Percentiles rank a stretch among this genome's conserved stretches.
Evolutionary conservation across 129 eudicot species (phyloP).

Genomic region (Sambucus nigra): DNA sequence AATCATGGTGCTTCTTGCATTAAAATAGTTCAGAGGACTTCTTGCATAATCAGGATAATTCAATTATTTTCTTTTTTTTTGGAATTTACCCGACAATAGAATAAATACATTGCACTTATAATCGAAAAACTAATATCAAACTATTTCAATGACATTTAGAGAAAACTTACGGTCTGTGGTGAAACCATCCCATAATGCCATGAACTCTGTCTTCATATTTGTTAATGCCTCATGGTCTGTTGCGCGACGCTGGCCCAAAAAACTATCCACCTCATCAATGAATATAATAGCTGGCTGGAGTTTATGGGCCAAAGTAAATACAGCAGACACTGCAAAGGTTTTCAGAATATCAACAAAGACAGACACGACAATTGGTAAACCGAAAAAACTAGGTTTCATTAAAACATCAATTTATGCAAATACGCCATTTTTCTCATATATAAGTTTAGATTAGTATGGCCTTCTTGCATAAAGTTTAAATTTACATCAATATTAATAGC

Average conservation of each 20-base stretch:
- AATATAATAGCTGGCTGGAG: slow-evolving; percentile 94
- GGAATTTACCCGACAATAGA: too few species aligned
- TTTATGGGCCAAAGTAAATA: slow-evolving; percentile 79
- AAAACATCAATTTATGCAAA: not conserved
- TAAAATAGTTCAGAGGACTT: too few species aligned
- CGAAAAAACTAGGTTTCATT: not conserved
- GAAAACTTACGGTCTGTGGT: slow-evolving; percentile 75
- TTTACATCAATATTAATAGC: too few species aligned
- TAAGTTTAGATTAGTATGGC: too few species aligned
- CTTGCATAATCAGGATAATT: too few species aligned
- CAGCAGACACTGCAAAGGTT: slow-evolving; percentile 72
- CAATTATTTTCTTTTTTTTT: too few species aligned
- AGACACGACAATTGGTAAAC: not conserved
- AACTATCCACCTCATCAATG: slow-evolving; percentile 93
- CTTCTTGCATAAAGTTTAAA: too few species aligned
- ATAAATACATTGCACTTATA: too few species aligned
- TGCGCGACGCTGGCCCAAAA: slow-evolving; percentile 77
- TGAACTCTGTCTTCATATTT: slow-evolving; percentile 90
- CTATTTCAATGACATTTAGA: not conserved
- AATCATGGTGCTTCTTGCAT: too few species aligned
- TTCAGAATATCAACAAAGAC: not conserved
- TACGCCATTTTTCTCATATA: not conserved
- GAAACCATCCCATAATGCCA: slow-evolving; percentile 95
- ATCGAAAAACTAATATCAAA: not conserved
- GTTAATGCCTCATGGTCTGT: slow-evolving; percentile 80